Evolutionary conservation across 1,284 basidiomycete species (phyloP).

Genomic region (Marasmius fiardii): DNA sequence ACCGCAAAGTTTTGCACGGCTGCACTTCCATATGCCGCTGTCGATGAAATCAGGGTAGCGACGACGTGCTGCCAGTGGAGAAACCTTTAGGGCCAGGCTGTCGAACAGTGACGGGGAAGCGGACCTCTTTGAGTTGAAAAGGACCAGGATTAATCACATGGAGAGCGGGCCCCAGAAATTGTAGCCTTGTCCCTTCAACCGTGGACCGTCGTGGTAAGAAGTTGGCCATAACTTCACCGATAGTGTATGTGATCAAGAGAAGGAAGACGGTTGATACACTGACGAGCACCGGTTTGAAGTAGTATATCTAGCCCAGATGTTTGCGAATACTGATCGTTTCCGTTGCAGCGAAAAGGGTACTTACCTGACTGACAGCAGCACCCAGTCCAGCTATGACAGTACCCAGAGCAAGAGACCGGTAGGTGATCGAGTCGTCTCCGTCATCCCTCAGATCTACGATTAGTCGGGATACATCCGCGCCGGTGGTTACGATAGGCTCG

Average conservation of each 20-base stretch:
- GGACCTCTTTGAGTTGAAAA: conserved; percentile 61
- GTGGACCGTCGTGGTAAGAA: conserved; percentile 35
- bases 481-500: conserved; percentile 48
- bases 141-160: conserved; percentile 56
- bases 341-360: conserved; percentile 12
- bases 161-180: conserved; percentile 34
- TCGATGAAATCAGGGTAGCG: conserved; percentile 57
- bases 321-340: not conserved
- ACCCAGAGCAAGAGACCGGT: conserved; percentile 55
- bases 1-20: conserved; percentile 61
- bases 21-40: conserved; percentile 48
- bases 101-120: conserved; percentile 11
- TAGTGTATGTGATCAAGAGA: conserved; percentile 51
- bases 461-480: conserved; percentile 56
- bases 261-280: conserved; percentile 56
- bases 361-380: conserved; percentile 46
- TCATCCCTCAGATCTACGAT: conserved; percentile 63
- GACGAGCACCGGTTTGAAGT: conserved; percentile 58
- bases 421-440: conserved; percentile 53
- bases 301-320: conserved; percentile 41
- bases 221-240: conserved; percentile 51
- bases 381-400: conserved; percentile 54
- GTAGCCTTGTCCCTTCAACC: conserved; percentile 40
- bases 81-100: conserved; percentile 1
- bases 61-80: conserved; percentile 56